Percentiles rank a stretch among this genome's conserved stretches.
phyloP scores from a whole-genome alignment of 352 stramenopile genomes.

The Pythium myriotylum region DNA sequence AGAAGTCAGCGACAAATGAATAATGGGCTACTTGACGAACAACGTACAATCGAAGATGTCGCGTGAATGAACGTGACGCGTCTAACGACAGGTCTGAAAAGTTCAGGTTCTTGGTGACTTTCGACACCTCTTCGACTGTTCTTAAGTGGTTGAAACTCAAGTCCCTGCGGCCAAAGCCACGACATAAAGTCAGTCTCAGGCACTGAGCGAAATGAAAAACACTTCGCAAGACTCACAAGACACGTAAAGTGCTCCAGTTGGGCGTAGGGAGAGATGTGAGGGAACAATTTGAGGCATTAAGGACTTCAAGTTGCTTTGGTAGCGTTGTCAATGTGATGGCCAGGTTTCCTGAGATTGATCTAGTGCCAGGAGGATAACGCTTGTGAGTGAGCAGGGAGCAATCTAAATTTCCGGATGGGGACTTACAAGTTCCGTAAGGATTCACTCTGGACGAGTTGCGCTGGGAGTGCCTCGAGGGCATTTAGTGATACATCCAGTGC shows the following conservation, averaged over 20 bases:
- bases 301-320: not conserved
- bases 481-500: conserved; percentile 3
- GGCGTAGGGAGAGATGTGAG: conserved; percentile 1
- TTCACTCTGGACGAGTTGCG: not conserved
- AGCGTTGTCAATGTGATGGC: not conserved
- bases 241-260: conserved; percentile 1
- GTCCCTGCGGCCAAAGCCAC: not conserved
- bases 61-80: not conserved
- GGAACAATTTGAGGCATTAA: conserved; percentile 8
- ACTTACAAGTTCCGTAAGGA: not conserved
- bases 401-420: too few species aligned
- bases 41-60: not conserved
- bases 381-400: not conserved
- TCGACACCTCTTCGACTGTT: not conserved
- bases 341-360: conserved; percentile 6
- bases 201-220: not conserved
- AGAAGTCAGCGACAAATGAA: too few species aligned
- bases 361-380: not conserved
- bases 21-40: not conserved
- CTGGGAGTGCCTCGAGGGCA: not conserved
- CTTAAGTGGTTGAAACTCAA: conserved; percentile 6
- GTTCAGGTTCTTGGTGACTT: not conserved
- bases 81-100: conserved; percentile 6
- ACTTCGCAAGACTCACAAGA: not conserved
- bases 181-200: not conserved